Evolutionary conservation across 202 grass and related monocot genomes (phyloP), one percentile per base, ranked within the genome.

Genomic region (Panicum hallii): DNA sequence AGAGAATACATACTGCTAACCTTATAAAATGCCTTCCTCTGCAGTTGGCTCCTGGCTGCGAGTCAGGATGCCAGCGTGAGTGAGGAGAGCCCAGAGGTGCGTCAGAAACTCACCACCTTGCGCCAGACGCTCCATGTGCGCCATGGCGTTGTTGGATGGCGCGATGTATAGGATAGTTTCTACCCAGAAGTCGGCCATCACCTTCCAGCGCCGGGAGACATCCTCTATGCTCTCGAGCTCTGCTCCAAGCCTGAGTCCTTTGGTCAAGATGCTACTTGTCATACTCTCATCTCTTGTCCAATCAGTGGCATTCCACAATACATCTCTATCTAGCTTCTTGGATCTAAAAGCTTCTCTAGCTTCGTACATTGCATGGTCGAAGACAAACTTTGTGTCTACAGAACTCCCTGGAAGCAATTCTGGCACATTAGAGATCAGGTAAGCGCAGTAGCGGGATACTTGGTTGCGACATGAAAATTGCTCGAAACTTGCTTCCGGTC

Each of bases 121-220:
- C n/a, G n/a, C 81, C 69, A 83, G 81, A 1, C 3, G 55, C 34
- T 82, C 80, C 55, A 82, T 73, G 80, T 73, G 80, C 1, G 17
- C 68, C 5, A 22, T 72, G 0, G 36, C 26, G 10, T 74, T 30
- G 0, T 83, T 45, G 0, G 81, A 74, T 0, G 81, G 80, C 2
- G 44, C 70, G 0, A 83, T 0, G 0, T 74, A 83, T 11, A 83
- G 58, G 16, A 83, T 74, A 2, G 62, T 83, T 9, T 83, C 81
- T 0, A 20, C 5, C 81, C 69, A 83, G 32, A 83, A 83, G 4
- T 83, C 70, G 0, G 81, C 81, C 12, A 74, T 16, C 6, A 53
- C 4, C 70, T 74, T 74, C 57, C 81, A 74, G 5, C 64, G 38
- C 1, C 5, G 11, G 0, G 0, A 1, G 3, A 0, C 8, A 2